Percentiles rank a stretch among this genome's conserved stretches.
These are phyloP conservation scores for Zostera marina DNA, from an alignment of 116 monocot species.

Conservation along the genomic window DNA sequence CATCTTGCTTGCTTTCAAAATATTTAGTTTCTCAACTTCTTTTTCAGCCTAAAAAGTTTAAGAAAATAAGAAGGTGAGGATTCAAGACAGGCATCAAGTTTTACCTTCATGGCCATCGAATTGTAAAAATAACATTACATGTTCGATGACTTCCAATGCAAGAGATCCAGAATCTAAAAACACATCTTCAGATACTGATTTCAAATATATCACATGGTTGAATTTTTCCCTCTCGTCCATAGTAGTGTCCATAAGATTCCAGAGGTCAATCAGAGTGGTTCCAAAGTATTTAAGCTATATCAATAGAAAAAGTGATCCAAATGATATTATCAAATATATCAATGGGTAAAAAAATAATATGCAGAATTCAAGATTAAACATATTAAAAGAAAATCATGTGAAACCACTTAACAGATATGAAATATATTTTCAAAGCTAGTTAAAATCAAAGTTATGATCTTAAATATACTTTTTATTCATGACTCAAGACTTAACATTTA, in stretches of 20 bases:
- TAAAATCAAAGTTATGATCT: too few species aligned
- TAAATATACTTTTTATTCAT: too few species aligned
- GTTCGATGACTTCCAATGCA: slow-evolving; percentile 48
- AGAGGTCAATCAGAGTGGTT: slow-evolving; percentile 52
- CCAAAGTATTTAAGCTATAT: slow-evolving; percentile 69
- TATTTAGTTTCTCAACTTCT: slow-evolving; percentile 62
- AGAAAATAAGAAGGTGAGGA: not conserved
- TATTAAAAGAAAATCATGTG: too few species aligned
- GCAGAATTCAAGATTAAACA: not conserved
- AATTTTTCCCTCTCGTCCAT: slow-evolving; percentile 41
- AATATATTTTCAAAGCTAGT: too few species aligned
- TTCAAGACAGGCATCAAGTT: not conserved
- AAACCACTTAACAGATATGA: too few species aligned
- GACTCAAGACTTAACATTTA: too few species aligned
- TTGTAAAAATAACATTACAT: slow-evolving; percentile 18
- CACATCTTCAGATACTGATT: slow-evolving; percentile 34
- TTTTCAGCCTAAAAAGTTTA: slow-evolving; percentile 26
- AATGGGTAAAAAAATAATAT: not conserved
- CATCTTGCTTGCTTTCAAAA: slow-evolving; percentile 65
- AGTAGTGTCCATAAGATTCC: slow-evolving; percentile 78
- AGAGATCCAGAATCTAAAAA: slow-evolving; percentile 34
- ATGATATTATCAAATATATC: not conserved
- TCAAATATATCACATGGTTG: slow-evolving; percentile 43
- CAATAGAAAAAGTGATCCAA: not conserved
- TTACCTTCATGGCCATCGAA: not conserved